Percentiles rank a stretch among this genome's conserved stretches.
Conservation (phyloP, 768 basidiomycete species). For the Boletus eberwhitei region DNA sequence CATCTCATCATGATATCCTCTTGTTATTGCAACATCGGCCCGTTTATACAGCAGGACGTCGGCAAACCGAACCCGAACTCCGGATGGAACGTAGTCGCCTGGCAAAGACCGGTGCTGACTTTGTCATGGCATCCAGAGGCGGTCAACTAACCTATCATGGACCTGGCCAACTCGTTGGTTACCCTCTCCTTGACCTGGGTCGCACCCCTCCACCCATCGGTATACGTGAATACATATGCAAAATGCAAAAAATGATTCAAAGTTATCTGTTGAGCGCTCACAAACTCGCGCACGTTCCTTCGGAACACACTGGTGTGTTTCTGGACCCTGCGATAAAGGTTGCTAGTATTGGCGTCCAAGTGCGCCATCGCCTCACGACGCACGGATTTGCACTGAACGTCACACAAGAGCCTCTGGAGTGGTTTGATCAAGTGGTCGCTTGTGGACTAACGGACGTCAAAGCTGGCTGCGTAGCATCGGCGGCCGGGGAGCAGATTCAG, state of each 20-base stretch:
- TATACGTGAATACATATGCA: conserved; percentile 81
- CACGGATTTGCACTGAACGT: conserved; percentile 96
- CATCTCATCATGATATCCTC: conserved; percentile 56
- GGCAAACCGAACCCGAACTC: conserved; percentile 65
- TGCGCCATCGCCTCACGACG: conserved; percentile 89
- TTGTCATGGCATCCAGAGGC: conserved; percentile 76
- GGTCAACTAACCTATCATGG: conserved; percentile 97
- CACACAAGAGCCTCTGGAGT: conserved; percentile 70
- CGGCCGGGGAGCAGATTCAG: conserved; percentile 35
- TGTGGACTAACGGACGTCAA: conserved; percentile 86
- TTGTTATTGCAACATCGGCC: conserved; percentile 88
- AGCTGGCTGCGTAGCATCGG: conserved; percentile 64
- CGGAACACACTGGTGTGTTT: conserved; percentile 91
- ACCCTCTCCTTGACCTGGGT: conserved; percentile 89
- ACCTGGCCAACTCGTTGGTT: conserved; percentile 95
- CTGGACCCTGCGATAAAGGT: conserved; percentile 77
- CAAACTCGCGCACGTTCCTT: conserved; percentile 52
- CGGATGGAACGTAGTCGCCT: conserved; percentile 61
- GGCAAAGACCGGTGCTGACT: conserved; percentile 81
- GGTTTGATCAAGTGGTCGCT: conserved; percentile 88
- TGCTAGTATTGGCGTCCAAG: conserved; percentile 94
- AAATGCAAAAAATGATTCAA: conserved; percentile 70
- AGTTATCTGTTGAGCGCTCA: conserved; percentile 58
- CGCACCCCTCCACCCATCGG: conserved; percentile 68
- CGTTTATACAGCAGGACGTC: conserved; percentile 91